phyloP scores from a whole-genome alignment of 2,329 filamentous ascomycete genomes.

The Chrysoporthe cubensis region DNA sequence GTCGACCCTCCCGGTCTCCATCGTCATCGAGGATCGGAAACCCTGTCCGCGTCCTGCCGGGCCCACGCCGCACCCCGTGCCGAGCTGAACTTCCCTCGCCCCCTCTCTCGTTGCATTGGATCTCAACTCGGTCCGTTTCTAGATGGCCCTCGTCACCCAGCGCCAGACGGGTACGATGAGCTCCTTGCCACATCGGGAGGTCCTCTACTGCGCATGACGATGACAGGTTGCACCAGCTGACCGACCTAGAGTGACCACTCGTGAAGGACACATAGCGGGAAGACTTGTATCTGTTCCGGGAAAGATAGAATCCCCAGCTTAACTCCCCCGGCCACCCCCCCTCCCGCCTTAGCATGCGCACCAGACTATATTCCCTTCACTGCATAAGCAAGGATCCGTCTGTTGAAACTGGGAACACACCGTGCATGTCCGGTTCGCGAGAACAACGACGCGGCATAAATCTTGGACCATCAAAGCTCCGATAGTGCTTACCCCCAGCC shows the following conservation, averaged over 20 bases:
- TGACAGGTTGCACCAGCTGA: neutral
- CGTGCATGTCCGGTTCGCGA: neutral
- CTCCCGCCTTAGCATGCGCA: too few species aligned
- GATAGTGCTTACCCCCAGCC: neutral
- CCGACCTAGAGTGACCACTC: neutral
- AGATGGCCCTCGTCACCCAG: neutral
- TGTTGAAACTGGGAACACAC: neutral
- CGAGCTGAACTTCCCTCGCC: neutral
- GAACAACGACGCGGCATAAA: neutral
- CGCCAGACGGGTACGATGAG: neutral
- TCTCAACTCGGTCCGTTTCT: slow-evolving; percentile 1
- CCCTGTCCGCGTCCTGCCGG: slow-evolving; percentile 1
- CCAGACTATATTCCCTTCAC: neutral
- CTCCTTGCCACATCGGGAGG: neutral
- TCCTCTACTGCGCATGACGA: neutral
- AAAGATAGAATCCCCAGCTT: neutral
- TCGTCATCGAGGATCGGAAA: neutral
- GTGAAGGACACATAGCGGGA: neutral
- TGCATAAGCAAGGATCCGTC: neutral
- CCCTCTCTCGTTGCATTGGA: neutral
- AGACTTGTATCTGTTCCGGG: neutral
- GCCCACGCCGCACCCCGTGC: neutral
- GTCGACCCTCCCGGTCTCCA: neutral
- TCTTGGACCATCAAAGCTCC: neutral
- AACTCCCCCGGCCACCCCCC: too few species aligned